These are phyloP conservation scores for Spathaspora girioi DNA, from an alignment of 805 yeast species.

Conservation along the genomic window DNA sequence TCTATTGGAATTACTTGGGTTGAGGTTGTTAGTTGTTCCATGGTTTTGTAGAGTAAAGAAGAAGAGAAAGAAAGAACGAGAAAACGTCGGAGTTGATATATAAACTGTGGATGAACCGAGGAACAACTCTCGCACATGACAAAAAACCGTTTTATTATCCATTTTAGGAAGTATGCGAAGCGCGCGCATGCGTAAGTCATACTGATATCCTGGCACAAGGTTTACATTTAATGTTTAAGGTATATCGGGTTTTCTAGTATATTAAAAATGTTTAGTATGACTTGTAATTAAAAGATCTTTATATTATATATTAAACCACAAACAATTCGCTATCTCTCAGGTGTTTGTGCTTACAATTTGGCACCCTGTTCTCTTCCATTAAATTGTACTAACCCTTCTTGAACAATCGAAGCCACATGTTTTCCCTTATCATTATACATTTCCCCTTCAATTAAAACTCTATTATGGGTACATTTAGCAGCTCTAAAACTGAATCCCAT, in stretches of 20 bases:
- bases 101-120: not conserved
- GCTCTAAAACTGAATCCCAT: slow-evolving; percentile 23
- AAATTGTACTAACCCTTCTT: slow-evolving; percentile 29
- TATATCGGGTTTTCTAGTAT: not conserved
- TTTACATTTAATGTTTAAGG: too few relatives aligned
- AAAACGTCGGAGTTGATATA: not conserved
- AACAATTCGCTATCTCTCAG: not conserved
- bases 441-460: slow-evolving; percentile 25
- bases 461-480: slow-evolving; percentile 27
- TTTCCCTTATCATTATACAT: slow-evolving; percentile 27
- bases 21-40: not conserved
- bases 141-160: too few relatives aligned
- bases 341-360: not conserved
- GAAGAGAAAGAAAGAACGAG: too few relatives aligned
- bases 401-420: slow-evolving; percentile 28
- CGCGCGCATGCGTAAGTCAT: too few relatives aligned
- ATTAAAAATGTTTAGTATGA: not conserved
- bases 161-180: too few relatives aligned
- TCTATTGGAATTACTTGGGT: slow-evolving; percentile 2
- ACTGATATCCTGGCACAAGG: too few relatives aligned
- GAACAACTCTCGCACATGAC: not conserved
- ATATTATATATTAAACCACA: too few relatives aligned
- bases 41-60: not conserved
- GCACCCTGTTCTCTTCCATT: slow-evolving; percentile 1
- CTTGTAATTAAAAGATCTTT: too few relatives aligned